phyloP scores from a whole-genome alignment of 805 yeast genomes.

The Nakazawaea pomicola region DNA sequence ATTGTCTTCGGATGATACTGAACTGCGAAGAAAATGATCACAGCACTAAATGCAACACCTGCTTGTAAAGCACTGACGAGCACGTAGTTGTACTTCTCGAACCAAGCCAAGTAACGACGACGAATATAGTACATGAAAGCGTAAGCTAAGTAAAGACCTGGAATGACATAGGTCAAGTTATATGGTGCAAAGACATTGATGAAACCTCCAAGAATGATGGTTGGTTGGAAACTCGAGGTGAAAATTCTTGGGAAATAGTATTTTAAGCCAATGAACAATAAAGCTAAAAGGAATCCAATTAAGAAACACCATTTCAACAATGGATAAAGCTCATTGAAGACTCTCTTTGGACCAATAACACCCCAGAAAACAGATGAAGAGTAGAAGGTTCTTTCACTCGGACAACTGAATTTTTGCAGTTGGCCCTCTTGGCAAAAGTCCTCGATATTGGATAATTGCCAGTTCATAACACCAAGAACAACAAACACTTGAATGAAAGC shows the following conservation, averaged over 20 bases:
- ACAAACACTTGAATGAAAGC: too few species aligned
- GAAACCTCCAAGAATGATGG: slow-evolving; percentile 47
- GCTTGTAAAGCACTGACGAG: slow-evolving; percentile 44
- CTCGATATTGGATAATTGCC: too few species aligned
- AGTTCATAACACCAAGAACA: too few species aligned
- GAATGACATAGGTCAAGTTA: slow-evolving; percentile 39
- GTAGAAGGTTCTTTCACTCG: slow-evolving; percentile 36
- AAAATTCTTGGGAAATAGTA: slow-evolving; percentile 20
- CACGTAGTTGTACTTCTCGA: slow-evolving; percentile 37
- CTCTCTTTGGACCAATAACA: slow-evolving; percentile 6
- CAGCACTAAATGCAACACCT: slow-evolving; percentile 56
- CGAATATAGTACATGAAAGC: slow-evolving; percentile 46
- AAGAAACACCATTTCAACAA: slow-evolving; percentile 59
- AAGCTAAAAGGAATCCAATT: slow-evolving; percentile 22
- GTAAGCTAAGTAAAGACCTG: slow-evolving; percentile 31
- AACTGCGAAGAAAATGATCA: slow-evolving; percentile 48
- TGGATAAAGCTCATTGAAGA: slow-evolving; percentile 48
- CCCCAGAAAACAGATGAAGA: background rate
- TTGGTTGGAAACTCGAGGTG: slow-evolving; percentile 40
- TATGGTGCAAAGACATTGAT: slow-evolving; percentile 43
- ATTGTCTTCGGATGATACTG: slow-evolving; percentile 36
- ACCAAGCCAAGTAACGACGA: slow-evolving; percentile 46
- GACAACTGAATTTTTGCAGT: too few species aligned
- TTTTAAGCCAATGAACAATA: slow-evolving; percentile 25
- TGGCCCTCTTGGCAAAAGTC: too few species aligned